Conservation (phyloP, 805 yeast species). For the Wickerhamiella allomyrinae region DNA sequence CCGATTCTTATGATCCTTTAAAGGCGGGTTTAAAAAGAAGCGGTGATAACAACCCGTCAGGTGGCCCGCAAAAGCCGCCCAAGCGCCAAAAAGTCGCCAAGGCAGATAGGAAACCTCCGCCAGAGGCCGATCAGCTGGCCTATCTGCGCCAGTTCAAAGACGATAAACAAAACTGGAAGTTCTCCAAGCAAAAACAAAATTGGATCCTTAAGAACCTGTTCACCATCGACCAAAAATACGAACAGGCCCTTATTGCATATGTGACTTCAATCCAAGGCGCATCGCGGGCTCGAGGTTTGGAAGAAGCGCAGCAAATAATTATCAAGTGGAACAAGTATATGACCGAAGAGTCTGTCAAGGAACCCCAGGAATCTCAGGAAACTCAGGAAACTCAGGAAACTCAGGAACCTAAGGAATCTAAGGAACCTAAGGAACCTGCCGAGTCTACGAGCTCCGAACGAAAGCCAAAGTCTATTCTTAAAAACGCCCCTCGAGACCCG, state of each 20-base stretch:
- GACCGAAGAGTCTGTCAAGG: conserved; percentile 16
- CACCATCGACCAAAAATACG: conserved; percentile 40
- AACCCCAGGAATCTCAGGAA: neutral
- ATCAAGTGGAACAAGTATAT: conserved; percentile 43
- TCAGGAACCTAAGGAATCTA: neutral
- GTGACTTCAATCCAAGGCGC: conserved; percentile 57
- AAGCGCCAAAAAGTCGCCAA: conserved; percentile 60
- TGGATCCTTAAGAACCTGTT: conserved; percentile 59
- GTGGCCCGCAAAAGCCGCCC: conserved; percentile 39
- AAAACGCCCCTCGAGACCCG: conserved; percentile 4
- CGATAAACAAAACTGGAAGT: conserved; percentile 59
- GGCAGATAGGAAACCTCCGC: conserved; percentile 49
- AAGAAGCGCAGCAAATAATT: conserved; percentile 34
- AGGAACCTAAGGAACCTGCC: conserved; percentile 3
- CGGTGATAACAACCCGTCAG: conserved; percentile 5
- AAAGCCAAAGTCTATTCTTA: conserved; percentile 11
- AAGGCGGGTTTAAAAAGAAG: conserved; percentile 20
- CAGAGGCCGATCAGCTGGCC: conserved; percentile 59
- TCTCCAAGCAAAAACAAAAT: conserved; percentile 74
- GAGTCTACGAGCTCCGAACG: conserved; percentile 10
- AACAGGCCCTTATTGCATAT: conserved; percentile 36
- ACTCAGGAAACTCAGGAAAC: neutral
- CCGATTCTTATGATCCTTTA: conserved; percentile 21
- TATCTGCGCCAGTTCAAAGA: conserved; percentile 45
- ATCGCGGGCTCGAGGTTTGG: conserved; percentile 41